phyloP scores from a whole-genome alignment of 1,139 yeast species.

The Eremothecium cymbalariae region DNA sequence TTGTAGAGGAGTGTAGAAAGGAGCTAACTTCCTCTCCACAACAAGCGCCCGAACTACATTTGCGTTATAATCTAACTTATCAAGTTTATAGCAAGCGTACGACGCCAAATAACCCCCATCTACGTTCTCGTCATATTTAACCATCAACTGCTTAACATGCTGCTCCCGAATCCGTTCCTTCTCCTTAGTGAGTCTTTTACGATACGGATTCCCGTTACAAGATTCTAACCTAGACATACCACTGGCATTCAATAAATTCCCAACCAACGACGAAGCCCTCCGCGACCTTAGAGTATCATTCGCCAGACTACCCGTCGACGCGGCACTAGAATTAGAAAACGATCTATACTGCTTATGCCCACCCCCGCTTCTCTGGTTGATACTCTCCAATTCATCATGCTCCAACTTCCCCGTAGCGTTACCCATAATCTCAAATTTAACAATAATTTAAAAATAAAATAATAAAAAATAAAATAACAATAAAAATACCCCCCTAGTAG shows the following conservation, averaged over 20 bases:
- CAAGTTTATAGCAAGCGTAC: slow-evolving; percentile 71
- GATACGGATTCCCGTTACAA: slow-evolving; percentile 15
- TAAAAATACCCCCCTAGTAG: too few species aligned
- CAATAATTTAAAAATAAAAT: too few species aligned
- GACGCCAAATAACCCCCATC: slow-evolving; percentile 85
- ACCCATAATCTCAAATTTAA: too few species aligned
- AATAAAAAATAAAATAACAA: too few species aligned
- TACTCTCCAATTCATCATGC: slow-evolving; percentile 15
- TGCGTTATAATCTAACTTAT: slow-evolving; percentile 65
- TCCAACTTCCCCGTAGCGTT: slow-evolving; percentile 53
- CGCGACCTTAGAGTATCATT: slow-evolving; percentile 13
- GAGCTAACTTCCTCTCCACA: slow-evolving; percentile 63
- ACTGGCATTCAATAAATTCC: slow-evolving; percentile 17
- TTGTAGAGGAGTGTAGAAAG: slow-evolving; percentile 83
- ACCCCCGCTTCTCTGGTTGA: slow-evolving; percentile 4
- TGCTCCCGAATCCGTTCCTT: slow-evolving; percentile 44
- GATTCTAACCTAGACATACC: slow-evolving; percentile 15
- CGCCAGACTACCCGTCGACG: slow-evolving; percentile 7
- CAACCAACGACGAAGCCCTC: slow-evolving; percentile 24
- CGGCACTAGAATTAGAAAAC: slow-evolving; percentile 7
- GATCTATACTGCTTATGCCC: slow-evolving; percentile 10
- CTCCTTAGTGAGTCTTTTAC: slow-evolving; percentile 40
- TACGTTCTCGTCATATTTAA: slow-evolving; percentile 50
- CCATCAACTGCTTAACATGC: slow-evolving; percentile 51
- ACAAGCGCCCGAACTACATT: slow-evolving; percentile 62